Base-by-base conservation (phyloP, 345 rosid species). In the Salix purpurea region DNA sequence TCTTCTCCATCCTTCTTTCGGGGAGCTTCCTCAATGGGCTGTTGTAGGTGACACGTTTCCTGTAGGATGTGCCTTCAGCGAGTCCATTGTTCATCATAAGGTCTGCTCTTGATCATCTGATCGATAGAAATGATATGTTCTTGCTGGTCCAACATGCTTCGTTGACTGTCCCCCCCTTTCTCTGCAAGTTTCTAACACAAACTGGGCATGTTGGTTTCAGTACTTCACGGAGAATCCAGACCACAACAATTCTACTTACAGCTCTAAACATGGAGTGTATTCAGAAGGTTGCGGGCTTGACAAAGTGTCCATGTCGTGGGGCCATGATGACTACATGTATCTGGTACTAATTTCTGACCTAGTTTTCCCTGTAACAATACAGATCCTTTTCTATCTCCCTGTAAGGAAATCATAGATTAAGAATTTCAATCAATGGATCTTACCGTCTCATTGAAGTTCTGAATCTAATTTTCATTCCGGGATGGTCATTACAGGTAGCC, bases 251-350 rank as follows among this genome's bases (percentile, higher is more conserved):
- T 82, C 89, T 28, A 76, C 66, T 9, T 90, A 86, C 81, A 81
- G 50, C 82, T 90, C 94, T 58, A 88, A 86, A 78, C 79, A 84
- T 77, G 97, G 96, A 71, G 74, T 93, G 24, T 93, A 93, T 65
- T 42, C 32, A 19, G 86, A 90, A 80, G 92, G 96, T 6, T 90
- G 96, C 79, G 97, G 96, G 2, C 82, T 93, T 52, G 86, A 93
- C 54, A 93, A 87, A 70, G 90, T 87, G 0, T 64, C 74, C 73
- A 91, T 93, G 76, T 91, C 98, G 9, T 90, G 96, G 94, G 94
- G 97, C 11, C 96, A 93, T 44, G 97, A 93, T 65, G 96, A 91
- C 78, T 93, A 91, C 78, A 91, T 91, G 97, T 88, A 89, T 82
- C 68, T 90, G 97, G 94, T 91, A 85, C 2, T 46, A 1, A 46